Evolutionary conservation across 2,329 filamentous ascomycete species (phyloP), one percentile per base, ranked within the genome.

Genomic region (Grosmannia serpens): DNA sequence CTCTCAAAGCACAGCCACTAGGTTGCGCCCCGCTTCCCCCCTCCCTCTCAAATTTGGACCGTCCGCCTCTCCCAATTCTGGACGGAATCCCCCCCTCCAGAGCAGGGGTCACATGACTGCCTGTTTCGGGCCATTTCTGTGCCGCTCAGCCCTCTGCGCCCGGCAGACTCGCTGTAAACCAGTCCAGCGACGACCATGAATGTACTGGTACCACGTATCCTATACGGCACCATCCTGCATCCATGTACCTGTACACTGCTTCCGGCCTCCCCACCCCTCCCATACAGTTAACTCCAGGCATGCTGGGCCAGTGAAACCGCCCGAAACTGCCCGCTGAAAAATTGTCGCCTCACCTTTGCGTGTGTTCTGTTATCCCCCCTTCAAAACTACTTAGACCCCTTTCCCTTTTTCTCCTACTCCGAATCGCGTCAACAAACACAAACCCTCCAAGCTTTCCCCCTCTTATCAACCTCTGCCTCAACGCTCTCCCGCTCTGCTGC

Each of bases 271-370:
- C 47, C 24, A n/a, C 47, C 26, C 44, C n/a, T n/a, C 47, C 20
- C 47, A 27, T 46, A 13, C 38, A n/a, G 31, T 24, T 11, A n/a
- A 20, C 35, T 33, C 44, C 44, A 50, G 54, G 38, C 41, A 35
- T 33, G 22, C 44, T 29, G 49, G 51, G 24, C 54, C 58, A 59
- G 54, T 56, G 54, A 56, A 50, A 56, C 54, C 8, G 41, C 58
- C 54, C 29, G 50, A 51, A 57, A 56, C 53, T 41, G 47, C 35
- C 58, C 53, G 50, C 58, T 59, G 52, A 50, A 51, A 58, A 57
- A 55, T 55, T 38, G 51, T 27, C 52, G 53, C 41, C 57, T 58
- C 57, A 58, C 57, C 33, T 46, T 55, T 31, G 31, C n/a, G n/a
- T 15, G 41, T 31, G n/a, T 56, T 53, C 29, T 58, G 17, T 41